Conservation (phyloP, 176 grass and related monocot species). For the Dactylis glomerata region DNA sequence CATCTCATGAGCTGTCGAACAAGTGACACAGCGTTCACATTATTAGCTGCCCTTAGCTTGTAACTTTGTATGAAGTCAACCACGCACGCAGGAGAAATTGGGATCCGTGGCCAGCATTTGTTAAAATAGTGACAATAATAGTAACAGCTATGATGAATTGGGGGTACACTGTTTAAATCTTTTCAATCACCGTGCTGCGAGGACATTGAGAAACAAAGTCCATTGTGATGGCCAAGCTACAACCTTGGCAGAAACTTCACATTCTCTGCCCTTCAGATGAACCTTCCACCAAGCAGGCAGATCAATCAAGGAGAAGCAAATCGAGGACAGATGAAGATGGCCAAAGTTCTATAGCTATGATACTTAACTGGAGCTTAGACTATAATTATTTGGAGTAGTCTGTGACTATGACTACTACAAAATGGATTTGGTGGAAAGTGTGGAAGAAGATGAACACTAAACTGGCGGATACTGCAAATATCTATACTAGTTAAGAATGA, state of each 20-base stretch:
- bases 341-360: background rate
- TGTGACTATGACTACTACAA: background rate
- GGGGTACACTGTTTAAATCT: background rate
- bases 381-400: background rate
- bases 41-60: too few relatives aligned
- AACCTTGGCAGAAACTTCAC: background rate
- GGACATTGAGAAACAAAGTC: background rate
- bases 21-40: background rate
- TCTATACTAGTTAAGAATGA: background rate
- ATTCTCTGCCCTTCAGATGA: background rate
- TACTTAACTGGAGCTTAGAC: background rate
- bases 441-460: background rate
- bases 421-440: background rate
- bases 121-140: too few relatives aligned
- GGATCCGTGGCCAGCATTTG: too few relatives aligned
- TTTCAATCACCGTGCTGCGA: background rate
- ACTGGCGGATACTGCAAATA: background rate
- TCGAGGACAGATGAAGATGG: background rate
- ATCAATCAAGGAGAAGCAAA: background rate
- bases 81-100: too few relatives aligned
- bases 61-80: too few relatives aligned
- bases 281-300: background rate
- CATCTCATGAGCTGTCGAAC: background rate
- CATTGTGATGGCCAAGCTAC: background rate
- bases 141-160: too few relatives aligned